Evolutionary conservation across 208 protist species (phyloP), one percentile per base, ranked within the genome.

Genomic region (Crithidia mellificae): DNA sequence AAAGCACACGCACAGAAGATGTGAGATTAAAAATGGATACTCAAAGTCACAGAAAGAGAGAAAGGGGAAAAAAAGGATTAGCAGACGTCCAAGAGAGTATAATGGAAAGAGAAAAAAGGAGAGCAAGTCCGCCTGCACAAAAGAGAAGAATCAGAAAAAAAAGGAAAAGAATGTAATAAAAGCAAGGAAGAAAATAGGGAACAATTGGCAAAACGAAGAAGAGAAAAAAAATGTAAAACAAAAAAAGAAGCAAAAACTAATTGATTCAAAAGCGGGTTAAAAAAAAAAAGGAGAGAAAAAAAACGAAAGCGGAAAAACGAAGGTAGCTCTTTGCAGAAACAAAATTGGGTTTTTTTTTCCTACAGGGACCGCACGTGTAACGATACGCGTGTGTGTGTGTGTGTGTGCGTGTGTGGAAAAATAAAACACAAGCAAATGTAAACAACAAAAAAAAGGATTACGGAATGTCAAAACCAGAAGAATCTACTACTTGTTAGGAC

Each of bases 141-240:
- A 20, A 41, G 39, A 54, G 39, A 51, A n/a, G 49, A 24, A 55
- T 39, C 20, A 74, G 63, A 66, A 36, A 24, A 64, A 8, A 25
- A 30, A 67, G 12, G 20, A 43, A 15, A 24, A 30, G 49, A 32
- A 44, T 4, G 56, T 6, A 63, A 32, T 47, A 38, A 52, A 66
- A 63, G 44, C 36, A 49, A 64, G 25, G 17, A 30, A 62, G 22
- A 46, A 53, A 34, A 30, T 29, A 30, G 38, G 19, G 8, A 36
- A 70, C 55, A 32, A 20, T 25, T 5, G 34, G 7, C 20, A 29
- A 27, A 39, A 36, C 14, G 30, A 63, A 36, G 36, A 44, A 64
- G n/a, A n/a, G n/a, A n/a, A n/a, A n/a, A n/a, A n/a, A n/a, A n/a
- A n/a, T n/a, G n/a, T 43, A 47, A 64, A 41, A 41, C 6, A 12